Evolutionary conservation across 1,139 yeast species (phyloP).

Genomic region (Candida sp.): DNA sequence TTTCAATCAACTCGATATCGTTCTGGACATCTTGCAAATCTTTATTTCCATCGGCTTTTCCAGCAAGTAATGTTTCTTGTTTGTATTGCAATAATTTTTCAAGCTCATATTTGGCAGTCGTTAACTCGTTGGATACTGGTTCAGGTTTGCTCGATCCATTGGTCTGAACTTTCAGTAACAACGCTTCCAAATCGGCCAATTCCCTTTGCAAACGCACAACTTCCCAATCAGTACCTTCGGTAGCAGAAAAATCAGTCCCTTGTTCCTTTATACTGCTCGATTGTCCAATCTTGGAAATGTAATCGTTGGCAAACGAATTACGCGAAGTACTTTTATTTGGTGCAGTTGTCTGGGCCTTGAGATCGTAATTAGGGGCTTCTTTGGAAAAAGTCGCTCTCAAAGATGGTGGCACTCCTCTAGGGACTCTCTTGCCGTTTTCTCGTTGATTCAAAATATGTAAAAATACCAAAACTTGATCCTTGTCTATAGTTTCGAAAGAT

Average conservation of each 20-base stretch:
- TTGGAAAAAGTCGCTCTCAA: conserved; percentile 89
- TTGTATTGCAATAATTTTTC: conserved; percentile 81
- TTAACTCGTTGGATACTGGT: conserved; percentile 25
- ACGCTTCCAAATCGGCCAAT: conserved; percentile 65
- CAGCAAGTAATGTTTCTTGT: conserved; percentile 27
- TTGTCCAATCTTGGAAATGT: conserved; percentile 42
- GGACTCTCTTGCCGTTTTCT: conserved; percentile 82
- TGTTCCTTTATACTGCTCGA: conserved; percentile 48
- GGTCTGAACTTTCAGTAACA: conserved; percentile 57
- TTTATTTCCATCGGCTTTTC: conserved; percentile 11
- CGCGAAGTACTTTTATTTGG: conserved; percentile 4
- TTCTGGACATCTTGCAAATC: conserved; percentile 43
- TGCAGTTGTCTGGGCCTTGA: conserved; percentile 26
- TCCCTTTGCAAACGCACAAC: conserved; percentile 81
- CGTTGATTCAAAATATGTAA: conserved; percentile 90
- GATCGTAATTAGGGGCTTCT: conserved; percentile 75
- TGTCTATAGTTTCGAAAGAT: conserved; percentile 81
- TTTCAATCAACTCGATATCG: conserved; percentile 62
- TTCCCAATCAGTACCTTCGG: conserved; percentile 84
- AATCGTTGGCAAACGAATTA: conserved; percentile 37
- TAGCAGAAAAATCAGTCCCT: conserved; percentile 74
- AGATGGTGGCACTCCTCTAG: conserved; percentile 92
- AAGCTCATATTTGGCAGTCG: conserved; percentile 61
- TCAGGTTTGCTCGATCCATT: conserved; percentile 29
- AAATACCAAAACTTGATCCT: conserved; percentile 87